Conservation (phyloP, 2,329 filamentous ascomycete genomes). For the Mollisiaceae sp. region DNA sequence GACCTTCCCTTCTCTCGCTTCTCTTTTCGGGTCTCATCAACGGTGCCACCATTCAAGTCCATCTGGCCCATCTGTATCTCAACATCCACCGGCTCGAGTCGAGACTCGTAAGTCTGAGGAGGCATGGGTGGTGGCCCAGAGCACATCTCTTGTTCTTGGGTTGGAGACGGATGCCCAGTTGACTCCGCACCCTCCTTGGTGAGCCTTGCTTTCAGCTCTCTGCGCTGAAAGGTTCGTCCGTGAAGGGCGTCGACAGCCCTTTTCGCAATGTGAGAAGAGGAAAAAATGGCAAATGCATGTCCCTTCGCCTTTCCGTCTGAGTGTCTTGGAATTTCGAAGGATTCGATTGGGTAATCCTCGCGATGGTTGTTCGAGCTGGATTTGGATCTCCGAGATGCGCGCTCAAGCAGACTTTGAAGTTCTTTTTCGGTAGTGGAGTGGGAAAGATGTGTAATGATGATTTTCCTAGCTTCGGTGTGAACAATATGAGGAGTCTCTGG, state of each 20-base stretch:
- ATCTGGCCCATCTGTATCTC: background rate
- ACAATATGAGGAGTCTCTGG: constrained; percentile 6
- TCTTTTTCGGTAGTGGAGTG: constrained; percentile 9
- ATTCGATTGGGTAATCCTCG: constrained; percentile 14
- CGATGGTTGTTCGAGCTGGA: background rate
- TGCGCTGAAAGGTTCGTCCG: constrained; percentile 16
- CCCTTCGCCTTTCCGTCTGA: constrained; percentile 23
- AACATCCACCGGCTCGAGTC: background rate
- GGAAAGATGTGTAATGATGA: constrained; percentile 34
- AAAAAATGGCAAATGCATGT: constrained; percentile 32
- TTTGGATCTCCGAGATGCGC: background rate
- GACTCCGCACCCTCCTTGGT: constrained; percentile 28
- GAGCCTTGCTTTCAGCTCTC: constrained; percentile 16
- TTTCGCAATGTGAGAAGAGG: constrained; percentile 23
- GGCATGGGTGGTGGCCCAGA: background rate
- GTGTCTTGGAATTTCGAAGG: constrained; percentile 25
- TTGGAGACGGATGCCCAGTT: background rate
- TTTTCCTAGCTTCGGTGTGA: constrained; percentile 31
- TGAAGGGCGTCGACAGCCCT: constrained; percentile 16
- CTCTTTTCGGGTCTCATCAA: background rate
- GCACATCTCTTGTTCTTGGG: background rate
- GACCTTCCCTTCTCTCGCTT: constrained; percentile 8
- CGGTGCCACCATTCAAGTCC: background rate
- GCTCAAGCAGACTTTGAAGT: constrained; percentile 22
- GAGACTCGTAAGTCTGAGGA: background rate